Base-by-base conservation (phyloP, 176 grass and related monocot genomes). In the Bonia amplexicaulis region DNA sequence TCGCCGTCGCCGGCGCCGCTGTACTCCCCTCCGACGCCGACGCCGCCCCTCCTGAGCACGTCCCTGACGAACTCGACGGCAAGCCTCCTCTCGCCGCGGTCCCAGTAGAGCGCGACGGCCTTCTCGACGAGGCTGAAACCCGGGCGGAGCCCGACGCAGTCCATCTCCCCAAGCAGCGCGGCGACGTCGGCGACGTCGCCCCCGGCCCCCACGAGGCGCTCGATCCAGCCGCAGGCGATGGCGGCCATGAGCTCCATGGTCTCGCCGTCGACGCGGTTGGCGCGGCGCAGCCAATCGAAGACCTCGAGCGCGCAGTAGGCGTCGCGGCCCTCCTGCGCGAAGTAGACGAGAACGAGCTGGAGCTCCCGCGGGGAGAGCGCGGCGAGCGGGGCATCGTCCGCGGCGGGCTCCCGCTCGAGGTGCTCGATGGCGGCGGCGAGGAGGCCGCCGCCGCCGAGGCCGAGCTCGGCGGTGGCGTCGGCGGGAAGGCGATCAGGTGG, bases 221-320 rank as follows among this genome's bases (percentile, higher is more conserved):
- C 93, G 20, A 98, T 98, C 95, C 95, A 98, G 2, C 91, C 95
- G 60, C 95, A 98, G 27, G 93, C 89, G 76, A 98, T 98, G 57
- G 95, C 94, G 1, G 92, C 91, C 95, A 98, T 98, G 69, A 98
- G 88, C 85, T 98, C 95, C 95, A 98, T 98, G 73, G 93, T 98
- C 87, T 98, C 95, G 66, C 93, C 91, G 67, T 98, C 95, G 60
- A 98, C 93, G 62, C 91, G 84, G 85, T 98, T 95, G 85, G 94
- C 93, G 83, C 90, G 94, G 78, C 89, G 88, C 75, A 98, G 87
- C 96, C 96, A 98, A 85, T 98, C 96, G 84, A 98, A 98, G 23
- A 98, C 96, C 87, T 98, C 96, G 67, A 98, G 89, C 58, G 96
- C 91, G 82, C 96, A 98, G 83, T 98, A 98, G 52, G 93, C 90